Evolutionary conservation across 192 early-diverging fungal species (phyloP), one percentile per base, ranked within the genome.

Genomic region (Rhizoclosmatium sp.): DNA sequence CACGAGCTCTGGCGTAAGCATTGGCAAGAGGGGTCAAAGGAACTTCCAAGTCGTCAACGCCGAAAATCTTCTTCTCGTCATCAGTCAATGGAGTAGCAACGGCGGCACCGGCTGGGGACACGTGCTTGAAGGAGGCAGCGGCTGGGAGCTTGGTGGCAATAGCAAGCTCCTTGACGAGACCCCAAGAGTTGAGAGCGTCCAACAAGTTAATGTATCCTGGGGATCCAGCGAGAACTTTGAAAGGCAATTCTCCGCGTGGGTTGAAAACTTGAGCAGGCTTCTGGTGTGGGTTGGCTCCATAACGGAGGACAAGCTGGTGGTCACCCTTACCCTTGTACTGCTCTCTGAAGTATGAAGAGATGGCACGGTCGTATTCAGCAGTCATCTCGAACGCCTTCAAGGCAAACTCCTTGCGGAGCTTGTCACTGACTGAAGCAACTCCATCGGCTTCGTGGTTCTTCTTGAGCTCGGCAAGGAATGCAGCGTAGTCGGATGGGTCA

Each of bases 271-370:
- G 94, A 58, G 98, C 96, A 47, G 98, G 98, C 86, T 93, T 94
- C 84, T 99, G 98, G 88, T 99, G 97, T 47, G 98, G 98, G 88
- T 99, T 99, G 66, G 95, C 95, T 44, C 98, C 98, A 81, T 99
- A 99, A 59, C 98, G 93, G 68, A 99, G 92, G 62, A 92, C 80
- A 76, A 98, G 85, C 86, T 94, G 93, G 61, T 84, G 79, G 58
- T 86, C 84, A 48, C 91, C 89, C 54, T 92, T 87, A 39, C 91
- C 90, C 42, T 92, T 89, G 70, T 98, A 99, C 88, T 97, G 92
- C 82, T 94, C 12, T 60, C 97, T 88, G 89, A 99, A 97, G 87
- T 97, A 99, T 80, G 94, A 92, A 44, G 95, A 89, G 67, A 99
- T 99, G 39, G 97, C 96, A 68, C 89, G 81, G 82, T 99, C 98